A percentile compares a stretch with the other conserved stretches of the same genome.
Conservation (phyloP, 441 rosid genomes). For the Croton setiger region DNA sequence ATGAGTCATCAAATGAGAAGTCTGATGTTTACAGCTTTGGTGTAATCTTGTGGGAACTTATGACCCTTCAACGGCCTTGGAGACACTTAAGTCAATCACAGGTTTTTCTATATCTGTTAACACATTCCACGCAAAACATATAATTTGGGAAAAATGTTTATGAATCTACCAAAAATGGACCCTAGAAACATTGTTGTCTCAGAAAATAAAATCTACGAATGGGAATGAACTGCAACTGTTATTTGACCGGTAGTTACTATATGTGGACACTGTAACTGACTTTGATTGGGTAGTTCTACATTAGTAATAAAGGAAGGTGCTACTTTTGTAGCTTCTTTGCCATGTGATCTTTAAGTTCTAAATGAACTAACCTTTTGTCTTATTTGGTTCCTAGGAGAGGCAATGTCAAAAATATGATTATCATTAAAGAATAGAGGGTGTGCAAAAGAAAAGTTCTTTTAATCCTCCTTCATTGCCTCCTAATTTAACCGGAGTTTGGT, state of each 20-base stretch:
- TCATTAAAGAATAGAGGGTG: too few relatives aligned
- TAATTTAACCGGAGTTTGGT: background rate
- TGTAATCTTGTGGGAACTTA: conserved; percentile 91
- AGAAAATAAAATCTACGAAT: background rate
- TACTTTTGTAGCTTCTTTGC: background rate
- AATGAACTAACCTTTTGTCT: background rate
- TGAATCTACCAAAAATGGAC: conserved; percentile 2
- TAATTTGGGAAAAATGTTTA: background rate
- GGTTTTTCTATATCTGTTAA: conserved; percentile 38
- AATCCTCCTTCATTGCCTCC: background rate
- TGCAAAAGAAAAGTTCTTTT: background rate
- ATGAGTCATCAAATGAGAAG: conserved; percentile 86
- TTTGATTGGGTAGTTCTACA: background rate
- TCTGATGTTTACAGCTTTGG: conserved; percentile 96
- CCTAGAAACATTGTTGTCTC: background rate
- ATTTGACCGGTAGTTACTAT: background rate
- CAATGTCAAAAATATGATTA: background rate
- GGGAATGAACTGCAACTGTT: background rate
- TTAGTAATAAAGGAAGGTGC: background rate
- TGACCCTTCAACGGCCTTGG: conserved; percentile 93
- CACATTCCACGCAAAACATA: background rate
- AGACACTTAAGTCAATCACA: conserved; percentile 75
- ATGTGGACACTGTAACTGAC: background rate
- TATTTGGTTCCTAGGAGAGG: background rate
- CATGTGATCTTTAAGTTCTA: background rate